These are phyloP conservation scores for Leccinellum albellum DNA, from an alignment of 768 basidiomycete species.

Conservation along the genomic window DNA sequence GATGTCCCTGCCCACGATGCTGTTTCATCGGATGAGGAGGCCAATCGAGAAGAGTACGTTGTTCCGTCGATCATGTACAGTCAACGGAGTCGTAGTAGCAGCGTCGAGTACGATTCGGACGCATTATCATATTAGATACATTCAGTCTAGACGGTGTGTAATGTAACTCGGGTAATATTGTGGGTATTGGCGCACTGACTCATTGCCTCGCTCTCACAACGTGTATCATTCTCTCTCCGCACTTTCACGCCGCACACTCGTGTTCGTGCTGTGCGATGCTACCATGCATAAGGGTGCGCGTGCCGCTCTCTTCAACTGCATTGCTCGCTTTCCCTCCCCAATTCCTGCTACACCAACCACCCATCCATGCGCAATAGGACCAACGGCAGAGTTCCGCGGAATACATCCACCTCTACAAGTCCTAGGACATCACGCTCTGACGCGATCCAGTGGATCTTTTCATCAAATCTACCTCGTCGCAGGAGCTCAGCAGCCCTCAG, in stretches of 20 bases:
- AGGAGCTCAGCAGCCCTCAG: constrained; percentile 58
- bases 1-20: constrained; percentile 1
- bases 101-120: constrained; percentile 23
- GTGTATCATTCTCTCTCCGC: constrained; percentile 20
- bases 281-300: constrained; percentile 27
- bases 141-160: too few relatives aligned
- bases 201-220: constrained; percentile 24
- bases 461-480: constrained; percentile 64
- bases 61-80: not conserved
- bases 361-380: constrained; percentile 26
- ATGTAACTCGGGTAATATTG: too few relatives aligned
- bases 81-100: not conserved
- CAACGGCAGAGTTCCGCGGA: constrained; percentile 23
- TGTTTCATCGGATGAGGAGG: constrained; percentile 21
- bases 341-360: constrained; percentile 5
- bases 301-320: constrained; percentile 18
- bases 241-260: constrained; percentile 31
- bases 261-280: constrained; percentile 26
- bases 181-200: constrained; percentile 8
- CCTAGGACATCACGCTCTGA: constrained; percentile 31
- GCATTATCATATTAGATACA: not conserved
- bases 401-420: constrained; percentile 20
- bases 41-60: not conserved
- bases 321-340: constrained; percentile 7
- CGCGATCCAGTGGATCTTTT: constrained; percentile 71